Conservation (phyloP, 108 stramenopile genomes). For the Aurantiochytrium sp. region DNA sequence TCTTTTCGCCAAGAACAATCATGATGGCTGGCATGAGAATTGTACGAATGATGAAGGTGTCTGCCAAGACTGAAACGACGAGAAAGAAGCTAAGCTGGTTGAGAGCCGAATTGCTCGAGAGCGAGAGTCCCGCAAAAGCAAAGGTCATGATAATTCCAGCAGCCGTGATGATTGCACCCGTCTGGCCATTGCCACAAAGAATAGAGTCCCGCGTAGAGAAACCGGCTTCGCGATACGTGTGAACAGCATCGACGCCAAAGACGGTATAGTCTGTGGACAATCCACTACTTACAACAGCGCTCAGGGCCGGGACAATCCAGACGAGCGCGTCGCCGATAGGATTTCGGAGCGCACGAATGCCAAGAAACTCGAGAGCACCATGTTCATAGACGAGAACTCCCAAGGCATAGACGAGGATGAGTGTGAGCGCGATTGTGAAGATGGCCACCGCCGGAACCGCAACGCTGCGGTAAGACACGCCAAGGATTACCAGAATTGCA, state of each 20-base stretch:
- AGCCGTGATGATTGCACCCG: neutral
- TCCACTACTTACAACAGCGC: neutral
- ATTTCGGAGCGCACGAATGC: neutral
- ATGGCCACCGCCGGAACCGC: neutral
- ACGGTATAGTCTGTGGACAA: neutral
- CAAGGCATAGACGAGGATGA: neutral
- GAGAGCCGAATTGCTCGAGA: neutral
- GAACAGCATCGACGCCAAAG: neutral
- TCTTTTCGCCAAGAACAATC: neutral
- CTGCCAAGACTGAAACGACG: neutral
- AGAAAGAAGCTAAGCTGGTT: conserved; percentile 7
- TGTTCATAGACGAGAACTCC: neutral
- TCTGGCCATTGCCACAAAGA: neutral
- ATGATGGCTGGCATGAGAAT: conserved; percentile 6
- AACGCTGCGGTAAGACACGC: conserved; percentile 1
- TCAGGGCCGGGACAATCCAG: neutral
- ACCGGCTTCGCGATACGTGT: neutral
- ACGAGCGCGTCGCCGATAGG: neutral
- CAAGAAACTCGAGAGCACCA: neutral
- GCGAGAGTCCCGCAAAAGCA: neutral
- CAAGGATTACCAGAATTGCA: neutral
- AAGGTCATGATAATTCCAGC: neutral
- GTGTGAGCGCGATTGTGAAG: neutral
- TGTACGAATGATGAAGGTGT: neutral
- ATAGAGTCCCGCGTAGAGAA: neutral